Percentiles rank a stretch among this genome's conserved stretches.
Evolutionary conservation across 2,329 filamentous ascomycete genomes (phyloP).

Genomic region (Trichoderma semiorbis): DNA sequence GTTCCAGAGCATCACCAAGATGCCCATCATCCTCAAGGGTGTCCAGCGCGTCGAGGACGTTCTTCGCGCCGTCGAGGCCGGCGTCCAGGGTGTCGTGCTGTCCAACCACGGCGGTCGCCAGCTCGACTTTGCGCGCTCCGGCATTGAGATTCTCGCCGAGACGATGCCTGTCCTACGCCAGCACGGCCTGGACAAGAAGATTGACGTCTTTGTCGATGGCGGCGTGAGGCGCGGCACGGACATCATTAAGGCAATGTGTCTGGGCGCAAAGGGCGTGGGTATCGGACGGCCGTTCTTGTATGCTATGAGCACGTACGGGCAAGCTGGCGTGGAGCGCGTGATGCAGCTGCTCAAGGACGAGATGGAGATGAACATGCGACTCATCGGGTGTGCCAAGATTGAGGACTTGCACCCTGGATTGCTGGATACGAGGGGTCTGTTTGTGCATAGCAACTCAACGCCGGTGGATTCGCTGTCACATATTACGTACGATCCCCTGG

Average conservation of each 20-base stretch:
- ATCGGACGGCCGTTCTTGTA: constrained; percentile 94
- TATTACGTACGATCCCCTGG: constrained; percentile 53
- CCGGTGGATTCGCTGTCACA: constrained; percentile 47
- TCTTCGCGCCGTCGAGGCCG: constrained; percentile 74
- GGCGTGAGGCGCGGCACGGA: constrained; percentile 88
- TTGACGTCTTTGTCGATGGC: constrained; percentile 89
- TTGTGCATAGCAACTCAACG: constrained; percentile 47
- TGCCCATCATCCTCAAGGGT: constrained; percentile 96
- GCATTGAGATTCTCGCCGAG: constrained; percentile 86
- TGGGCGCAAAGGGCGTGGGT: constrained; percentile 88
- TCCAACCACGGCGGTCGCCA: constrained; percentile 96
- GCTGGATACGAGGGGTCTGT: constrained; percentile 71
- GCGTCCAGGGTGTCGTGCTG: constrained; percentile 85
- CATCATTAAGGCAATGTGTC: constrained; percentile 89
- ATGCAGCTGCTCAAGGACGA: constrained; percentile 94
- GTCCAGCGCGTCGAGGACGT: constrained; percentile 96
- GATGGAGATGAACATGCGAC: constrained; percentile 98
- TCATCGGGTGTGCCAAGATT: constrained; percentile 76
- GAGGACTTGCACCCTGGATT: constrained; percentile 76
- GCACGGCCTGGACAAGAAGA: constrained; percentile 67
- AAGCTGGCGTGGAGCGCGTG: constrained; percentile 81
- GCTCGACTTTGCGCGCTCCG: constrained; percentile 86
- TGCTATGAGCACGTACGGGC: constrained; percentile 90
- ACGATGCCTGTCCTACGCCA: constrained; percentile 82
- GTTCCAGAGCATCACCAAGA: constrained; percentile 85